phyloP scores from a whole-genome alignment of 768 basidiomycete genomes.

The Lentinus tigrinus region DNA sequence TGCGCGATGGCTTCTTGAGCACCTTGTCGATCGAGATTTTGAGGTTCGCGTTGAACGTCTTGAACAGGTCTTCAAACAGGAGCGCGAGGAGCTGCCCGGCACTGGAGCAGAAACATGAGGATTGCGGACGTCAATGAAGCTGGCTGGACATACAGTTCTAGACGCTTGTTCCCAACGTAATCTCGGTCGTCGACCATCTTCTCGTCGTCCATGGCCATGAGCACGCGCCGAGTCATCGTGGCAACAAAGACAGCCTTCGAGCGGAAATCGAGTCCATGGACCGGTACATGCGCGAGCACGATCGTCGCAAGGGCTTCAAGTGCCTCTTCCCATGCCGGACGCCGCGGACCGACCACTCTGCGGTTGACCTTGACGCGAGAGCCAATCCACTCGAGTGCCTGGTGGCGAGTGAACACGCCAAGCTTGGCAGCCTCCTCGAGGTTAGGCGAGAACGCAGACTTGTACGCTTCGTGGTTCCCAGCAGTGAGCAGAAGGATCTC shows the following conservation, averaged over 20 bases:
- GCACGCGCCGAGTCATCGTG: slow-evolving; percentile 93
- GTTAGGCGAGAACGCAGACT: slow-evolving; percentile 82
- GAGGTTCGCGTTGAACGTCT: slow-evolving; percentile 95
- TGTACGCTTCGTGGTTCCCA: slow-evolving; percentile 87
- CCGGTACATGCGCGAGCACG: slow-evolving; percentile 94
- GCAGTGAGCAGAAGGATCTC: slow-evolving; percentile 94
- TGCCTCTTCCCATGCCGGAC: slow-evolving; percentile 93
- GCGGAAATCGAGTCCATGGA: slow-evolving; percentile 83
- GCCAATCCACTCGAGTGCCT: slow-evolving; percentile 94
- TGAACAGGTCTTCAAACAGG: slow-evolving; percentile 97
- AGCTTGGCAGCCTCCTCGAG: slow-evolving; percentile 92
- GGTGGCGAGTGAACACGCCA: slow-evolving; percentile 88
- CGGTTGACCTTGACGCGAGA: slow-evolving; percentile 87
- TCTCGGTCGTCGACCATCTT: slow-evolving; percentile 98
- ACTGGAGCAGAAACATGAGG: slow-evolving; percentile 39
- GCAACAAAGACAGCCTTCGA: slow-evolving; percentile 96
- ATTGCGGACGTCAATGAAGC: neutral
- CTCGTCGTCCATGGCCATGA: slow-evolving; percentile 96
- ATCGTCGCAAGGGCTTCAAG: slow-evolving; percentile 96
- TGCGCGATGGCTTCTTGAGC: slow-evolving; percentile 91
- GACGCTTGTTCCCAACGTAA: slow-evolving; percentile 98
- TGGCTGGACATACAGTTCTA: slow-evolving; percentile 87
- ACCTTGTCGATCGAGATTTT: slow-evolving; percentile 97
- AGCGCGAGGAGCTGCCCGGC: slow-evolving; percentile 95
- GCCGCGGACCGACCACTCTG: slow-evolving; percentile 73